phyloP scores from a whole-genome alignment of 106 monocot genomes.

The Dactylorhiza incarnata region DNA sequence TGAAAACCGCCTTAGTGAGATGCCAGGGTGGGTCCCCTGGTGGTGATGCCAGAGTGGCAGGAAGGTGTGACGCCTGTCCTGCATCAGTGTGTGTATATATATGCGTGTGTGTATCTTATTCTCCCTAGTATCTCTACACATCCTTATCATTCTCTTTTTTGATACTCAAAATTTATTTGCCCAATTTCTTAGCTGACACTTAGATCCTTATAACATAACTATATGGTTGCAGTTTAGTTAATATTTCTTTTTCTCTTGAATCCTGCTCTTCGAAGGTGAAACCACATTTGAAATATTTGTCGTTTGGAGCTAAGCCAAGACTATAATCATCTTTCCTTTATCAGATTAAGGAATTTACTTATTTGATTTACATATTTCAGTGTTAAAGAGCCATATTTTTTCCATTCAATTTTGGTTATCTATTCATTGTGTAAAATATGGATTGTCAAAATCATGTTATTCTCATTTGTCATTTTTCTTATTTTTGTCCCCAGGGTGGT shows the following conservation, averaged over 20 bases:
- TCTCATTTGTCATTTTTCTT: neutral
- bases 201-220: neutral
- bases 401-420: neutral
- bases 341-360: neutral
- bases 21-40: no score
- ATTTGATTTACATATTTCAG: neutral
- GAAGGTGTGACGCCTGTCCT: no score
- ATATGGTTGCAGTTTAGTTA: neutral
- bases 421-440: neutral
- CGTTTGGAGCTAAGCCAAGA: neutral
- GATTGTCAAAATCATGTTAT: neutral
- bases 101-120: no score
- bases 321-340: neutral
- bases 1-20: no score
- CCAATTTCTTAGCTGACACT: neutral
- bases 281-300: neutral
- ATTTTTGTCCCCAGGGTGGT: conserved; percentile 54
- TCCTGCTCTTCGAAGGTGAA: neutral
- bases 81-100: no score
- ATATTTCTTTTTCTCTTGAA: neutral
- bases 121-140: neutral
- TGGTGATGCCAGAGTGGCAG: no score
- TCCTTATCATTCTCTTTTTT: neutral
- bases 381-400: neutral
- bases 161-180: neutral